phyloP scores from a whole-genome alignment of 202 grass and related monocot species.

The Musa balbisiana region DNA sequence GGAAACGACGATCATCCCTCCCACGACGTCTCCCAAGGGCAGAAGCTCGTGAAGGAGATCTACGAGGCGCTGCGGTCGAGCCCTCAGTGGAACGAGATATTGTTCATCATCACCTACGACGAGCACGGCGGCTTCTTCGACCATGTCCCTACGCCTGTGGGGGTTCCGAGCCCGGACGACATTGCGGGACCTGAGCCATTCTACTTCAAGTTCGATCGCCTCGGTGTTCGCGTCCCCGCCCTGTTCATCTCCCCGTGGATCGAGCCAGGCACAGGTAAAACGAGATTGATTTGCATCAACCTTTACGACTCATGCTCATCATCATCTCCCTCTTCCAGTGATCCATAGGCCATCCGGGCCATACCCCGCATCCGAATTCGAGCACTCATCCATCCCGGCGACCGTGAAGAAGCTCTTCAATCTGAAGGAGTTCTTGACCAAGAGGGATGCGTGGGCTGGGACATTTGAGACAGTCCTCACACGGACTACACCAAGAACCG shows the following conservation, averaged over 20 bases:
- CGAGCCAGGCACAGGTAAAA: slow-evolving; percentile 46
- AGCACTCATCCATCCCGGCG: slow-evolving; percentile 88
- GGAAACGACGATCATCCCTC: slow-evolving; percentile 88
- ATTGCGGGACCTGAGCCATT: slow-evolving; percentile 62
- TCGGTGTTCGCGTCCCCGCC: slow-evolving; percentile 75
- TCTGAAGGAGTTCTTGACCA: slow-evolving; percentile 54
- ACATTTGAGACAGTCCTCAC: slow-evolving; percentile 66
- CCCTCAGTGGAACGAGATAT: slow-evolving; percentile 62
- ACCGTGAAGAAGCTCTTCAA: slow-evolving; percentile 84
- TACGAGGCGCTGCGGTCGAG: slow-evolving; percentile 58
- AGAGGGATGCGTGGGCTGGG: slow-evolving; percentile 70
- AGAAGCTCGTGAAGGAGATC: slow-evolving; percentile 67
- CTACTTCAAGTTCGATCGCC: slow-evolving; percentile 72
- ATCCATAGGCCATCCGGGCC: slow-evolving; percentile 52
- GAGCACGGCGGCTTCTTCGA: slow-evolving; percentile 90
- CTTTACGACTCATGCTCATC: background rate
- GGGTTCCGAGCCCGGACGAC: slow-evolving; percentile 58
- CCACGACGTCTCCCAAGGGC: slow-evolving; percentile 67
- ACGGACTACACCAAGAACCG: slow-evolving; percentile 46
- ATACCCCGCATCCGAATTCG: slow-evolving; percentile 47
- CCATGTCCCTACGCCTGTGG: slow-evolving; percentile 56
- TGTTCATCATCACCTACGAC: slow-evolving; percentile 75
- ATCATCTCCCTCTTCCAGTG: slow-evolving; percentile 19
- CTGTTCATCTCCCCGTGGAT: slow-evolving; percentile 82
- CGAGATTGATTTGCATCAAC: background rate